phyloP scores from a whole-genome alignment of 495 filamentous ascomycete species.

The Apiosordaria backusii region DNA sequence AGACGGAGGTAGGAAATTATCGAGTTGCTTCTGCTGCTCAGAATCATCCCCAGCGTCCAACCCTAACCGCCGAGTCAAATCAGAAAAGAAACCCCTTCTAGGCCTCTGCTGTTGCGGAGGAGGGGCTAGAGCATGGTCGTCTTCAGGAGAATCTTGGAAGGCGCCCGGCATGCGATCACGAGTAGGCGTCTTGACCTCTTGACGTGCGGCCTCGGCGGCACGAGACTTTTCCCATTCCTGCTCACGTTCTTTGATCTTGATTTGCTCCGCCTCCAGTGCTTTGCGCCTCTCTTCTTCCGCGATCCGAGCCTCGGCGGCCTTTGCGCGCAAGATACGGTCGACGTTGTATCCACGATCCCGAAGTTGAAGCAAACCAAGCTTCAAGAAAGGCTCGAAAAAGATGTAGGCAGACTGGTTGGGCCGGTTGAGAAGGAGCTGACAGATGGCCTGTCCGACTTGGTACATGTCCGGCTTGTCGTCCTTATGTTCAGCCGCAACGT shows the following conservation, averaged over 20 bases:
- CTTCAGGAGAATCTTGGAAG: conserved; percentile 62
- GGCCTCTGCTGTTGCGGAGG: conserved; percentile 17
- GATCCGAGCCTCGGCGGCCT: conserved; percentile 77
- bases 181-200: conserved; percentile 28
- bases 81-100: conserved; percentile 56
- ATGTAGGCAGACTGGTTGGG: conserved; percentile 81
- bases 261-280: conserved; percentile 71
- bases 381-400: conserved; percentile 82
- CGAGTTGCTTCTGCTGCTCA: conserved; percentile 39
- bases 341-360: conserved; percentile 89
- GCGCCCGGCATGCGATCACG: conserved; percentile 28
- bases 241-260: conserved; percentile 57
- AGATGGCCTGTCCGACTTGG: conserved; percentile 81
- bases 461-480: conserved; percentile 68
- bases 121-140: conserved; percentile 27
- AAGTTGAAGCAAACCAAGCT: conserved; percentile 68
- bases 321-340: conserved; percentile 79
- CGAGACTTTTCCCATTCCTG: conserved; percentile 47
- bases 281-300: conserved; percentile 77
- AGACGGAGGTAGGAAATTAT: conserved; percentile 35
- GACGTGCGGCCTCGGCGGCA: conserved; percentile 27
- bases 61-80: conserved; percentile 60
- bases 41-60: conserved; percentile 46
- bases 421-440: conserved; percentile 71
- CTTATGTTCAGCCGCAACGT: conserved; percentile 51